Percentiles rank a stretch among this genome's conserved stretches.
phyloP scores from a whole-genome alignment of 768 basidiomycete species.

The Xerocomellus chrysenteron region DNA sequence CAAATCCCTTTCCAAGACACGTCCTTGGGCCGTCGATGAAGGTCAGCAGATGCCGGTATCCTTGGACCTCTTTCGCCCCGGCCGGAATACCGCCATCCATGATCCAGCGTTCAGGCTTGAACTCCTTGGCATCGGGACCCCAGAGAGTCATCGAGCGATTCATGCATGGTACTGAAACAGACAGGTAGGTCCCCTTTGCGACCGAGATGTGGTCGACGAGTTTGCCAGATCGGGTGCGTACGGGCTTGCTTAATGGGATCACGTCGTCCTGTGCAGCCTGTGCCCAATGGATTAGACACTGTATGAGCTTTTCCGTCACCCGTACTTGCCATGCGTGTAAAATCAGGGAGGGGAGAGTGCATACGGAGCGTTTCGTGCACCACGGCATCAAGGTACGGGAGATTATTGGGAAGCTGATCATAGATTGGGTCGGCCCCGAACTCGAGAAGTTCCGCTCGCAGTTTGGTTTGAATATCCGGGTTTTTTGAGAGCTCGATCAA shows the following conservation, averaged over 20 bases:
- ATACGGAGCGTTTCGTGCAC: conserved; percentile 46
- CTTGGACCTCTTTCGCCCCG: conserved; percentile 45
- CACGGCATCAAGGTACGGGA: conserved; percentile 58
- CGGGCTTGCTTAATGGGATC: conserved; percentile 53
- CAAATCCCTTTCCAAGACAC: conserved; percentile 26
- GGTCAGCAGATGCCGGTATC: conserved; percentile 49
- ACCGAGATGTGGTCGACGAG: conserved; percentile 41
- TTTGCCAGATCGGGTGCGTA: conserved; percentile 43
- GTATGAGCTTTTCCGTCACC: background rate
- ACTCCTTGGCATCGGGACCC: conserved; percentile 59
- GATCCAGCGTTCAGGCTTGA: conserved; percentile 67
- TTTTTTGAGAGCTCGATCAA: conserved; percentile 53
- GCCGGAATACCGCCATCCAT: conserved; percentile 26
- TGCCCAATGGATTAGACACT: conserved; percentile 4
- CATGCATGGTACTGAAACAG: conserved; percentile 43
- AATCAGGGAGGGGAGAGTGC: conserved; percentile 39
- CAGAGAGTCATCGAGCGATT: conserved; percentile 57
- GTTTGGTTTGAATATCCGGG: conserved; percentile 43
- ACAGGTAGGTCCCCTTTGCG: conserved; percentile 46
- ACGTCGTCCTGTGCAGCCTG: conserved; percentile 54
- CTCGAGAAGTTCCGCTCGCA: conserved; percentile 52
- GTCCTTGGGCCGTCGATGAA: conserved; percentile 53
- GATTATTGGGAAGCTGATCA: conserved; percentile 46
- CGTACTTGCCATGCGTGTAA: conserved; percentile 12
- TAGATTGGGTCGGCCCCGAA: conserved; percentile 48